Percentiles rank a stretch among this genome's conserved stretches.
These are phyloP conservation scores for Amylostereum chailletii DNA, from an alignment of 1,284 basidiomycete species.

Conservation along the genomic window DNA sequence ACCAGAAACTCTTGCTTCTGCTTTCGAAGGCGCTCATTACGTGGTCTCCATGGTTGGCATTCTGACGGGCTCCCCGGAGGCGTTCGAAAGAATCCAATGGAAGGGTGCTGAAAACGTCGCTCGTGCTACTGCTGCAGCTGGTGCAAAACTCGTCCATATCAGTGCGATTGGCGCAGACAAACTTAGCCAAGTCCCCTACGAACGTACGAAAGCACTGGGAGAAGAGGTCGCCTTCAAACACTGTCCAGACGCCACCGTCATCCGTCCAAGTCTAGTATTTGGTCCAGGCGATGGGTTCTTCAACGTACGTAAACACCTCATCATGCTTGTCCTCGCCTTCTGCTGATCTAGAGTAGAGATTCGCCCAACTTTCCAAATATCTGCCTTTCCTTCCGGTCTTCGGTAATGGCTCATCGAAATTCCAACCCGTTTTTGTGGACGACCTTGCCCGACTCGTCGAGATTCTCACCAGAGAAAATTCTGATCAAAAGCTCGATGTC, in stretches of 20 bases:
- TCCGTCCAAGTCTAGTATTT: slow-evolving; percentile 64
- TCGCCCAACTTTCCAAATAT: slow-evolving; percentile 46
- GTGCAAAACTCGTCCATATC: slow-evolving; percentile 51
- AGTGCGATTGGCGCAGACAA: slow-evolving; percentile 53
- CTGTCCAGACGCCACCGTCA: slow-evolving; percentile 48
- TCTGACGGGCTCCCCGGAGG: slow-evolving; percentile 41
- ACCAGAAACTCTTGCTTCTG: slow-evolving; percentile 31
- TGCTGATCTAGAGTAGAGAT: slow-evolving; percentile 32
- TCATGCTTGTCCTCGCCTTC: slow-evolving; percentile 5
- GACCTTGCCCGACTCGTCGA: slow-evolving; percentile 57
- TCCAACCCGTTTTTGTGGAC: slow-evolving; percentile 64
- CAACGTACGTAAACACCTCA: slow-evolving; percentile 32
- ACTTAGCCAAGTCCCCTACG: slow-evolving; percentile 39
- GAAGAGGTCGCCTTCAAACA: slow-evolving; percentile 40
- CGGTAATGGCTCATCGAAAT: slow-evolving; percentile 53
- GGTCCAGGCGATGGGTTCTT: slow-evolving; percentile 70
- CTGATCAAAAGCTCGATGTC: slow-evolving; percentile 28
- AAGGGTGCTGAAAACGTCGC: slow-evolving; percentile 60
- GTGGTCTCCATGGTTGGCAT: slow-evolving; percentile 62
- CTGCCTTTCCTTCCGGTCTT: slow-evolving; percentile 68
- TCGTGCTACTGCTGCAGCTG: slow-evolving; percentile 30
- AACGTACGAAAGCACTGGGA: slow-evolving; percentile 55
- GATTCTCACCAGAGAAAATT: slow-evolving; percentile 40
- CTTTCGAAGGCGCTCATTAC: slow-evolving; percentile 42
- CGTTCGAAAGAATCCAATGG: slow-evolving; percentile 55